Percentiles rank a stretch among this genome's conserved stretches.
Evolutionary conservation across 208 protist genomes (phyloP).

Genomic region (Trypanosoma vivax): DNA sequence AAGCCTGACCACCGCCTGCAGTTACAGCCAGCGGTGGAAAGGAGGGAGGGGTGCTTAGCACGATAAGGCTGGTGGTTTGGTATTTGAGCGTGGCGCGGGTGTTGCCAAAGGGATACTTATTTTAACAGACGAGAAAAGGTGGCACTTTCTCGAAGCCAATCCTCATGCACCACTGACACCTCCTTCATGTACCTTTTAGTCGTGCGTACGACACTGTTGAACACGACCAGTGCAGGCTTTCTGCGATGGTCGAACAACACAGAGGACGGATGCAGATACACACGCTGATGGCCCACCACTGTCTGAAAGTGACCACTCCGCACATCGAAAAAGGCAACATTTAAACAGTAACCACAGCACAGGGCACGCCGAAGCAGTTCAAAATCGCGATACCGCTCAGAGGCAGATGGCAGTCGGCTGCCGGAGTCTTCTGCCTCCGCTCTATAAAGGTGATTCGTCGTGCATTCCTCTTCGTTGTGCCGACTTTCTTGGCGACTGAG

Average conservation of each 20-base stretch:
- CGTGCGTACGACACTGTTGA: constrained; percentile 84
- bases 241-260: constrained; percentile 77
- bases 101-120: constrained; percentile 11
- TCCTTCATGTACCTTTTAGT: constrained; percentile 90
- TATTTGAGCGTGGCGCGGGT: no score
- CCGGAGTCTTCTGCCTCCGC: background rate
- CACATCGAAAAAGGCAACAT: constrained; percentile 86
- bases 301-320: constrained; percentile 82
- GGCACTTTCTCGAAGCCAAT: constrained; percentile 81
- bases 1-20: no score
- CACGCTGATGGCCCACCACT: constrained; percentile 64
- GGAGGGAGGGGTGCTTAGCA: no score
- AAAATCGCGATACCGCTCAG: constrained; percentile 38
- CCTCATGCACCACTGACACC: constrained; percentile 81
- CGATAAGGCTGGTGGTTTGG: no score
- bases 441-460: background rate
- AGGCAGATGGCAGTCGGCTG: constrained; percentile 7
- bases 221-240: constrained; percentile 81
- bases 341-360: constrained; percentile 83
- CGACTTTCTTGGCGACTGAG: background rate
- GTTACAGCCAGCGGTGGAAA: no score
- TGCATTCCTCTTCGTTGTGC: constrained; percentile 1
- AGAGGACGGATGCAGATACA: constrained; percentile 85
- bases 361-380: constrained; percentile 74
- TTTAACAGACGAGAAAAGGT: constrained; percentile 39